Evolutionary conservation across 163 green algal genomes (phyloP).

Genomic region (Chlorella variabilis): DNA sequence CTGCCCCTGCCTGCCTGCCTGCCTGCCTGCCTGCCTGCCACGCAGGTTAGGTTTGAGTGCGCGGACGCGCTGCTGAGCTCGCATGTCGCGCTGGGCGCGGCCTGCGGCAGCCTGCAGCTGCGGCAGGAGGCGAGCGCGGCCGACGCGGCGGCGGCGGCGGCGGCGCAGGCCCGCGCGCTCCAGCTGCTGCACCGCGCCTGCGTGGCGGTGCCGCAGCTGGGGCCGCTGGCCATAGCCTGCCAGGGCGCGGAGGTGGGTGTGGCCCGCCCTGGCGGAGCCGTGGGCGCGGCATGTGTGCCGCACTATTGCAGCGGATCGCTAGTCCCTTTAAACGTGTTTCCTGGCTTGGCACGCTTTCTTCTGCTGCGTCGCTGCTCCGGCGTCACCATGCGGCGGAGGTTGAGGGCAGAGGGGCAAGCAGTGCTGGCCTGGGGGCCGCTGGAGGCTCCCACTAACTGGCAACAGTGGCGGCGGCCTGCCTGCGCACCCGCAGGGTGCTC

Average conservation of each 20-base stretch:
- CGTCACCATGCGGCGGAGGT: no score
- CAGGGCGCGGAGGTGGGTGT: conserved; percentile 20
- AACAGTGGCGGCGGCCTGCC: no score
- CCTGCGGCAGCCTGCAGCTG: conserved; percentile 3
- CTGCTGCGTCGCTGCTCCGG: no score
- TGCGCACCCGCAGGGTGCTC: conserved; percentile 15
- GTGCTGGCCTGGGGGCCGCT: no score
- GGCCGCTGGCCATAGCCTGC: conserved; percentile 24
- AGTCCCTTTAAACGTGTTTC: no score
- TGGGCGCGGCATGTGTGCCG: no score
- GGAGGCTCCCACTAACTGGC: no score
- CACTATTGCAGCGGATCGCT: no score
- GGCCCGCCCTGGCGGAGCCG: no score
- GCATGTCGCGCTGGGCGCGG: neutral
- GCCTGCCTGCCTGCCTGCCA: no score
- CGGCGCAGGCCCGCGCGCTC: neutral
- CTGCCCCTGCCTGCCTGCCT: neutral
- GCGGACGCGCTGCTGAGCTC: conserved; percentile 30
- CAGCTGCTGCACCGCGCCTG: conserved; percentile 38
- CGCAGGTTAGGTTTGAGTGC: conserved; percentile 30
- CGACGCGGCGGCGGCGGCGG: neutral
- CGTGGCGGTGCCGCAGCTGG: conserved; percentile 52
- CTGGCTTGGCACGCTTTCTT: no score
- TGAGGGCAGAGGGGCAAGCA: no score
- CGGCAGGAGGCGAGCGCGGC: conserved; percentile 11